These are phyloP conservation scores for Neoarthrinium moseri DNA, from an alignment of 2,329 filamentous ascomycete species.

Conservation along the genomic window DNA sequence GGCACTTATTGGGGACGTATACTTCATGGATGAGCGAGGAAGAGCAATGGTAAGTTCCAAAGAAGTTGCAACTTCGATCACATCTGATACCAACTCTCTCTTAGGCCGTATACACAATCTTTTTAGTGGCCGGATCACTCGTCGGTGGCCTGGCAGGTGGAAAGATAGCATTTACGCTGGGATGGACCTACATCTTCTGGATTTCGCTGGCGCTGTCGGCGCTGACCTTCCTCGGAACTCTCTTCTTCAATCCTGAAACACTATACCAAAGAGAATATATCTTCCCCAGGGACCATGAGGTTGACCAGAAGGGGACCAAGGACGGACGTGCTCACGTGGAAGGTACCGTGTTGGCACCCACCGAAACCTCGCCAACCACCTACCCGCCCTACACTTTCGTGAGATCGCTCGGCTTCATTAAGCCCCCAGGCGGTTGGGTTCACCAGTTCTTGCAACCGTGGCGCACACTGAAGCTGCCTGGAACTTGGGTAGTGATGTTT, in stretches of 20 bases:
- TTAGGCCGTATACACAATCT: slow-evolving; percentile 28
- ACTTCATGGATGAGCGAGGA: slow-evolving; percentile 33
- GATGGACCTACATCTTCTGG: slow-evolving; percentile 33
- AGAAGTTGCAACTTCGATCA: neutral
- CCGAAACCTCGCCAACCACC: neutral
- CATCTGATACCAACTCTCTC: neutral
- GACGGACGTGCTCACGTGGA: neutral
- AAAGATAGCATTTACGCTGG: slow-evolving; percentile 30
- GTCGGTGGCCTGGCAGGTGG: slow-evolving; percentile 33
- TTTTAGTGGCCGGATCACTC: slow-evolving; percentile 28
- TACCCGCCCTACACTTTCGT: slow-evolving; percentile 22
- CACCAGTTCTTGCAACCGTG: slow-evolving; percentile 26
- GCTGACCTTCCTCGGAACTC: slow-evolving; percentile 17
- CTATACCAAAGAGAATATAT: slow-evolving; percentile 21
- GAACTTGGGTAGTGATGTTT: slow-evolving; percentile 34
- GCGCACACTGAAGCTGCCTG: slow-evolving; percentile 27
- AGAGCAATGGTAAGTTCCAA: slow-evolving; percentile 27
- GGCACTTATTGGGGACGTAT: slow-evolving; percentile 33
- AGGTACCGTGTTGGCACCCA: neutral
- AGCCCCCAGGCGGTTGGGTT: slow-evolving; percentile 16
- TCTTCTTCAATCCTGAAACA: slow-evolving; percentile 34
- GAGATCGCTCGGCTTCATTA: slow-evolving; percentile 23
- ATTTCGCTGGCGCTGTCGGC: slow-evolving; percentile 27
- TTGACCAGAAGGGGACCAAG: neutral
- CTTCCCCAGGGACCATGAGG: neutral